Evolutionary conservation across 345 rosid species (phyloP).

Genomic region (Kandelia obovata): DNA sequence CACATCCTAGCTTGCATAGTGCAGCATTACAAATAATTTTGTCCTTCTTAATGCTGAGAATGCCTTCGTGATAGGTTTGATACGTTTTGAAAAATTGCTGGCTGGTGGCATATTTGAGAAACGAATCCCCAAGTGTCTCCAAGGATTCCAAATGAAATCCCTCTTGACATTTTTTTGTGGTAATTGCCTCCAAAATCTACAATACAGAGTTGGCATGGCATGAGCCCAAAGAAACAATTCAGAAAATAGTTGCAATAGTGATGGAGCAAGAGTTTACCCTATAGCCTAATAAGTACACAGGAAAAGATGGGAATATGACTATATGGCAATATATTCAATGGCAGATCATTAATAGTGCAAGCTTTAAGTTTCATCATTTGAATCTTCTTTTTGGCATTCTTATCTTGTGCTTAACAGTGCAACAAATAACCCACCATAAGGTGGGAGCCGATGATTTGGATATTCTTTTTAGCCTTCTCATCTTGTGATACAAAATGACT

Average conservation of each 20-base stretch:
- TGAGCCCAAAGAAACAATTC: constrained; percentile 6
- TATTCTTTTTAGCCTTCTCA: too few relatives aligned
- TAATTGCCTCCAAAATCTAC: constrained; percentile 86
- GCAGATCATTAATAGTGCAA: too few relatives aligned
- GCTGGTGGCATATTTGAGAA: constrained; percentile 75
- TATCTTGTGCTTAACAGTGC: too few relatives aligned
- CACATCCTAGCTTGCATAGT: constrained; percentile 69
- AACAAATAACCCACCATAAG: too few relatives aligned
- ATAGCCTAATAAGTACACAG: too few relatives aligned
- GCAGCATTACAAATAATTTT: constrained; percentile 58
- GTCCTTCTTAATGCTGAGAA: constrained; percentile 65
- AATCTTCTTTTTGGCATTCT: too few relatives aligned
- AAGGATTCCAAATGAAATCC: constrained; percentile 75
- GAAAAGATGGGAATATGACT: not conserved
- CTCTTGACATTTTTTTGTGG: constrained; percentile 78
- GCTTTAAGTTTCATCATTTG: too few relatives aligned
- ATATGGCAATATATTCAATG: too few relatives aligned
- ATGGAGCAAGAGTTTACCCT: not conserved
- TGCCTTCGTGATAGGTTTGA: constrained; percentile 66
- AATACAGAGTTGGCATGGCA: constrained; percentile 11
- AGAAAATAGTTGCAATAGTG: not conserved
- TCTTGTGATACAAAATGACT: too few relatives aligned
- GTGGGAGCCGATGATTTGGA: too few relatives aligned
- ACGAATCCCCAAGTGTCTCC: constrained; percentile 93
- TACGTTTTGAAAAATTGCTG: constrained; percentile 60